Conservation (phyloP, 1,284 basidiomycete genomes). For the Paramarasmius palmivorus region DNA sequence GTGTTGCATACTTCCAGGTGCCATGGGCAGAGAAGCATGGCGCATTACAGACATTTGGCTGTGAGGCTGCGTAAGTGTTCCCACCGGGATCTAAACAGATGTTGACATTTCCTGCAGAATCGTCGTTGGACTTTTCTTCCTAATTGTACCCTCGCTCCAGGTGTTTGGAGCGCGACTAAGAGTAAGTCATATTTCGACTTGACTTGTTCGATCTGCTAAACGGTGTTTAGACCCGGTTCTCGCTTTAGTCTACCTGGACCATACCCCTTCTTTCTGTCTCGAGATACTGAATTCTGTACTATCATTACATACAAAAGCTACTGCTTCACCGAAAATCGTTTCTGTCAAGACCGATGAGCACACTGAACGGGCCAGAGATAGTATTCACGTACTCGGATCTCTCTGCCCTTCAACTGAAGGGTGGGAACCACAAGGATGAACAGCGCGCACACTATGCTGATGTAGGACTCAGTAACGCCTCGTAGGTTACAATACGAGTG, state of each 20-base stretch:
- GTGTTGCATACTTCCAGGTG: conserved; percentile 57
- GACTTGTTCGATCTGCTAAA: too few relatives aligned
- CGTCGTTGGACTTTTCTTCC: neutral
- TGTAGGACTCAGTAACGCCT: neutral
- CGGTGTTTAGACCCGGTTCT: too few relatives aligned
- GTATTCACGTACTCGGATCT: neutral
- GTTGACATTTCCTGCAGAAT: neutral
- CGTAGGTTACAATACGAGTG: neutral
- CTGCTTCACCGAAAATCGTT: conserved; percentile 2
- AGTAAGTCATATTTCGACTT: neutral
- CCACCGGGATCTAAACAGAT: neutral
- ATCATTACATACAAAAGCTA: too few relatives aligned
- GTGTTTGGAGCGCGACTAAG: neutral
- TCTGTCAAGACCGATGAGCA: neutral
- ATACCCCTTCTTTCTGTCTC: too few relatives aligned
- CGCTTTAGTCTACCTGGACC: too few relatives aligned
- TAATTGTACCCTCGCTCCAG: neutral
- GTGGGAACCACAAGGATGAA: conserved; percentile 4
- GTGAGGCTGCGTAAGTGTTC: conserved; percentile 45
- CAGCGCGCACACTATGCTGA: conserved; percentile 2
- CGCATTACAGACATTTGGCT: conserved; percentile 50
- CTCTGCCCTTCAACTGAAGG: conserved; percentile 5
- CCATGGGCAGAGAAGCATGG: conserved; percentile 50
- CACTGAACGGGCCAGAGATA: neutral
- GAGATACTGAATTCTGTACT: too few relatives aligned